Conservation (phyloP, 257 asterid species). For the Handroanthus guayacan region DNA sequence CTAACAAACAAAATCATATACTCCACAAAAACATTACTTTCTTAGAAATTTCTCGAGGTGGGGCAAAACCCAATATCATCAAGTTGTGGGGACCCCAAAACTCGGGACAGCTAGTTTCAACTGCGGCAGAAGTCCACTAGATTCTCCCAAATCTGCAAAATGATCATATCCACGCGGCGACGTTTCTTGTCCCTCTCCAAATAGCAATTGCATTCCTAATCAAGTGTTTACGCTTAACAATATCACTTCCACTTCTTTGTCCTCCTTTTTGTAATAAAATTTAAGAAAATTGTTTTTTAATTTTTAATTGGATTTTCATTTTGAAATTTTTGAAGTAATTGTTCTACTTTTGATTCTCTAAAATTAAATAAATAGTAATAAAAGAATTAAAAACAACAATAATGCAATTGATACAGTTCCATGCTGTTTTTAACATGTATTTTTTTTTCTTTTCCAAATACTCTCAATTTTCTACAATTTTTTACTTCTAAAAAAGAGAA, state of each 20-base stretch:
- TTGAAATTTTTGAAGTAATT: too few relatives aligned
- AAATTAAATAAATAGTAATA: too few relatives aligned
- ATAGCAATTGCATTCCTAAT: neutral
- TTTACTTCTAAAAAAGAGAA: neutral
- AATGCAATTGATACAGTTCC: too few relatives aligned
- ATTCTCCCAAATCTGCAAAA: conserved; percentile 15
- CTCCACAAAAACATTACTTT: neutral
- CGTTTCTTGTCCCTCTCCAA: neutral
- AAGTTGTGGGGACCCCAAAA: conserved; percentile 14
- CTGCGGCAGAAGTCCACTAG: neutral
- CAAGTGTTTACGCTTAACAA: too few relatives aligned
- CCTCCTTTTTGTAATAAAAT: too few relatives aligned
- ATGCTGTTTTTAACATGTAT: too few relatives aligned
- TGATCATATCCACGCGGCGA: conserved; percentile 16
- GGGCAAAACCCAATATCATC: neutral
- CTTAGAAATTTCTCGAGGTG: neutral
- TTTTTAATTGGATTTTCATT: too few relatives aligned
- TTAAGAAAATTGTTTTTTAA: too few relatives aligned
- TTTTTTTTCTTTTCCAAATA: too few relatives aligned
- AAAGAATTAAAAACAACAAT: too few relatives aligned
- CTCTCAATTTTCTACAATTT: neutral
- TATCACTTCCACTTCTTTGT: too few relatives aligned
- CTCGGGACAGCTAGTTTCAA: neutral
- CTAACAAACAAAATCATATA: neutral
- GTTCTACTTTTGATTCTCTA: too few relatives aligned